Conservation (phyloP, 345 rosid genomes). For the Citrus sinensis region DNA sequence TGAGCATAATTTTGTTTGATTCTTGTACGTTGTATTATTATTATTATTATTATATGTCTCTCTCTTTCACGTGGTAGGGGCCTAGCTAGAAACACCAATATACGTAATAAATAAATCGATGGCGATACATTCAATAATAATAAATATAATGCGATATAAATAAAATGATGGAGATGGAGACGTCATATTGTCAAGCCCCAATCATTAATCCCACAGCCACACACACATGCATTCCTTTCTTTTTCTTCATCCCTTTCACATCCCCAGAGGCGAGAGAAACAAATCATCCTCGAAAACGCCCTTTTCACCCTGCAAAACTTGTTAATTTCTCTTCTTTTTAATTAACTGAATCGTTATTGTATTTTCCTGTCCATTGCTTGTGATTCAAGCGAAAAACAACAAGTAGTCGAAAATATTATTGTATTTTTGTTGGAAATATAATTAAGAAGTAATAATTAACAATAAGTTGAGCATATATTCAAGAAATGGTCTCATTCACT, state of each 20-base stretch:
- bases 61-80: constrained; percentile 33
- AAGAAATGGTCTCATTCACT: not conserved
- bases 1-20: too few species aligned
- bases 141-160: not conserved
- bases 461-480: too few species aligned
- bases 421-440: not conserved
- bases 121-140: not conserved
- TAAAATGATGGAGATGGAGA: not conserved
- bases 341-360: not conserved
- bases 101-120: not conserved
- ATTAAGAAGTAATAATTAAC: too few species aligned
- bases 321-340: not conserved
- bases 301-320: not conserved
- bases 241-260: not conserved
- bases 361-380: not conserved
- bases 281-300: constrained; percentile 11
- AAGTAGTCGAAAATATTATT: too few species aligned
- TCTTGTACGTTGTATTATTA: not conserved
- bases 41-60: not conserved
- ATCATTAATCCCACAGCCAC: constrained; percentile 1
- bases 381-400: not conserved
- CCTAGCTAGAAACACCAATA: not conserved
- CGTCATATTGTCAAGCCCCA: not conserved
- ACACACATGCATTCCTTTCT: not conserved
- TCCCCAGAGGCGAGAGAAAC: not conserved